Conservation (phyloP, 805 yeast species). For the Diddensiella caesifluorescens region DNA sequence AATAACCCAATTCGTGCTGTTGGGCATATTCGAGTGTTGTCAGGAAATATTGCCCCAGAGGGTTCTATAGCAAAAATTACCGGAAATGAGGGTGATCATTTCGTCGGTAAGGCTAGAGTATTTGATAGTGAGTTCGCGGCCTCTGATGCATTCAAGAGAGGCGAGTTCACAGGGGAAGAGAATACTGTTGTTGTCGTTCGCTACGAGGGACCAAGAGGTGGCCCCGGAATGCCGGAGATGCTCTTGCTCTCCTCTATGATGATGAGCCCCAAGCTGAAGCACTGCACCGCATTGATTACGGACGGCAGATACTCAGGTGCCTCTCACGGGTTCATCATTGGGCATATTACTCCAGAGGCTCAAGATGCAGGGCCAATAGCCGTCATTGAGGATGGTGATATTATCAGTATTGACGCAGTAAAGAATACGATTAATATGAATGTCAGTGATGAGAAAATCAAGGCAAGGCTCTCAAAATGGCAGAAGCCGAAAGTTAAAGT, state of each 20-base stretch:
- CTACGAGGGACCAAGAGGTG: conserved; percentile 97
- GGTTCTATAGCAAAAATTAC: conserved; percentile 96
- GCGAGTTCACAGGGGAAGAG: conserved; percentile 86
- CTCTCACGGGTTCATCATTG: conserved; percentile 94
- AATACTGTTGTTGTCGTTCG: conserved; percentile 90
- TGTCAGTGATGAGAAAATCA: conserved; percentile 63
- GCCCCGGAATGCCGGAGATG: conserved; percentile 99
- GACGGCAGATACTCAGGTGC: conserved; percentile 99
- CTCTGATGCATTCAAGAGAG: conserved; percentile 75
- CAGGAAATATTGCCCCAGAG: conserved; percentile 85
- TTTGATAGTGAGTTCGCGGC: conserved; percentile 78
- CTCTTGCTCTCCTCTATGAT: conserved; percentile 93
- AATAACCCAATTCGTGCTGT: conserved; percentile 75
- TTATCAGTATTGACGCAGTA: conserved; percentile 82
- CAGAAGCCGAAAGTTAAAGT: conserved; percentile 75
- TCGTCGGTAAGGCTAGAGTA: conserved; percentile 85
- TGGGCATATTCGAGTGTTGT: conserved; percentile 80
- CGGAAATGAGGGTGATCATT: conserved; percentile 94
- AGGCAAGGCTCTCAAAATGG: conserved; percentile 68
- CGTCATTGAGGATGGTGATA: conserved; percentile 83
- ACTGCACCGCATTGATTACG: conserved; percentile 83
- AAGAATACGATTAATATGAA: conserved; percentile 76
- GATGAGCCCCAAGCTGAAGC: conserved; percentile 91
- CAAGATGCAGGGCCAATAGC: conserved; percentile 97
- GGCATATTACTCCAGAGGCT: conserved; percentile 97